Evolutionary conservation across 805 yeast species (phyloP).

Genomic region (Saccharomycopsis capsularis): DNA sequence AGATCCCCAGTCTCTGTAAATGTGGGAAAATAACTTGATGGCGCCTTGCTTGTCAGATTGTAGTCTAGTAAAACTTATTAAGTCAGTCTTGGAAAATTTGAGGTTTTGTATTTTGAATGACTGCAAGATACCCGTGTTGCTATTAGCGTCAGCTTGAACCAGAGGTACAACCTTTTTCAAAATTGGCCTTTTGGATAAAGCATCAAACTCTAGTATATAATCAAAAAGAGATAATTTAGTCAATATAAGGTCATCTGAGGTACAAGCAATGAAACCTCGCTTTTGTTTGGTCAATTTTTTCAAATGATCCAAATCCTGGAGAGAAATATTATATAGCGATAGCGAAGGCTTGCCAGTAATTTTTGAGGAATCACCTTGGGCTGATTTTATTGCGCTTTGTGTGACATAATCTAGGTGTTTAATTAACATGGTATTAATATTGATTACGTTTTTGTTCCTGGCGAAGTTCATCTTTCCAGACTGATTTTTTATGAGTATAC

Average conservation of each 20-base stretch:
- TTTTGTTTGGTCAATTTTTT: background rate
- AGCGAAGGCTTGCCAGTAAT: background rate
- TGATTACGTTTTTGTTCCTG: background rate
- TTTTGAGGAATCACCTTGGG: too few relatives aligned
- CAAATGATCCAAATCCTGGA: constrained; percentile 9
- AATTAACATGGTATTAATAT: constrained; percentile 9
- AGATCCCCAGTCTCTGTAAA: background rate
- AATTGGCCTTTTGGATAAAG: constrained; percentile 3
- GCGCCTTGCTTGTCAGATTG: background rate
- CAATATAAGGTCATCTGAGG: constrained; percentile 14
- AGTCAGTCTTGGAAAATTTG: constrained; percentile 4
- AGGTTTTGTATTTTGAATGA: background rate
- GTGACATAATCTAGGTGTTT: background rate
- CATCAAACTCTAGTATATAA: constrained; percentile 15
- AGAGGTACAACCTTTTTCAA: background rate
- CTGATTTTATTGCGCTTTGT: background rate
- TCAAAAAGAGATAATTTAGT: constrained; percentile 13
- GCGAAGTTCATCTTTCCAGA: constrained; percentile 1
- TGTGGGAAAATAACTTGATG: background rate
- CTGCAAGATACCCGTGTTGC: background rate
- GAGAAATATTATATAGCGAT: constrained; percentile 10
- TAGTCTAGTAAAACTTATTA: constrained; percentile 4
- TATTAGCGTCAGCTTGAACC: too few relatives aligned
- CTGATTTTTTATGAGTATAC: constrained; percentile 13
- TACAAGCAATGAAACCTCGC: constrained; percentile 12